phyloP scores from a whole-genome alignment of 768 basidiomycete genomes.

The Trametes punicea region DNA sequence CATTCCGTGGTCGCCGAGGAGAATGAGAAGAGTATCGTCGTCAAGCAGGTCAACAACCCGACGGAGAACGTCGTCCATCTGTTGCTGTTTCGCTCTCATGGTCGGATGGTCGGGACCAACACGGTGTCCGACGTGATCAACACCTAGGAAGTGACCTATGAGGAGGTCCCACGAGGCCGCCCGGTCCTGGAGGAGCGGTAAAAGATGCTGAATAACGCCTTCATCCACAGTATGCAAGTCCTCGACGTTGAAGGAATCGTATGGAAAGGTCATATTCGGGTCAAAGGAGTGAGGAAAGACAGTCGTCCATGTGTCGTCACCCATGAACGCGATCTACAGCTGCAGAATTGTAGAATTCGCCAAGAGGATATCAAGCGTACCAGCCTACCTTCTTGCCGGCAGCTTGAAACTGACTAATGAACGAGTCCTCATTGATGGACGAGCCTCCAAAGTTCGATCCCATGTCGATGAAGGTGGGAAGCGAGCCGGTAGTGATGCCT shows the following conservation, averaged over 20 bases:
- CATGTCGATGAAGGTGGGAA: slow-evolving; percentile 95
- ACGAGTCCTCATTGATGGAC: slow-evolving; percentile 83
- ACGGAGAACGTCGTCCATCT: slow-evolving; percentile 81
- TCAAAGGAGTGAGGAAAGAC: slow-evolving; percentile 79
- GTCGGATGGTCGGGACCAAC: slow-evolving; percentile 85
- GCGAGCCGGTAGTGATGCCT: slow-evolving; percentile 88
- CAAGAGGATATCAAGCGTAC: neutral
- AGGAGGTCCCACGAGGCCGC: slow-evolving; percentile 73
- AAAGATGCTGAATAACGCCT: slow-evolving; percentile 80
- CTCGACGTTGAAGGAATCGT: slow-evolving; percentile 98
- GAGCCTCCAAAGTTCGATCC: slow-evolving; percentile 90
- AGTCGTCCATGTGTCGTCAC: slow-evolving; percentile 95
- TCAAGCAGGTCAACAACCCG: slow-evolving; percentile 73
- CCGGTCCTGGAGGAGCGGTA: slow-evolving; percentile 64
- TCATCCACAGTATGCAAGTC: slow-evolving; percentile 94
- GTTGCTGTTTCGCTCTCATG: slow-evolving; percentile 81
- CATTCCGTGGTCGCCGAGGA: slow-evolving; percentile 98
- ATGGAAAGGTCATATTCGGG: slow-evolving; percentile 73
- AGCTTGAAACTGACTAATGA: slow-evolving; percentile 66
- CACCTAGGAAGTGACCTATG: slow-evolving; percentile 91
- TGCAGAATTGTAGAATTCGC: slow-evolving; percentile 20
- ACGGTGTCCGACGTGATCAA: slow-evolving; percentile 95
- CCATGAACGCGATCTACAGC: slow-evolving; percentile 79
- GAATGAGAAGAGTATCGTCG: slow-evolving; percentile 84
- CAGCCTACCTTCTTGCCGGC: slow-evolving; percentile 57